Evolutionary conservation across 306 rosid species (phyloP).

Genomic region (Mimosa pudica): DNA sequence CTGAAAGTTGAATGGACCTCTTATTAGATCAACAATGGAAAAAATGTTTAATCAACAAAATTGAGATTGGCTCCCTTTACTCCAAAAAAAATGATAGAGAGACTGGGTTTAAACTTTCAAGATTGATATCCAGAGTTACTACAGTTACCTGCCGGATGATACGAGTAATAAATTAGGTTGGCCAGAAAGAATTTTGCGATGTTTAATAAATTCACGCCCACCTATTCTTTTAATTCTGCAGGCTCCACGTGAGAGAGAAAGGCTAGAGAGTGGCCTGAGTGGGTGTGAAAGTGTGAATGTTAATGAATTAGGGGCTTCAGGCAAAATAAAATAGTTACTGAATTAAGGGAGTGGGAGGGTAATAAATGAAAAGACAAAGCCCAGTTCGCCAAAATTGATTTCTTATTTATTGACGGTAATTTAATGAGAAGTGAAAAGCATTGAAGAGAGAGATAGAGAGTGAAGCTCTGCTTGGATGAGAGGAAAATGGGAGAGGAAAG

Average conservation of each 20-base stretch:
- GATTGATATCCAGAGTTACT: neutral
- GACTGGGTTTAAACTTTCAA: neutral
- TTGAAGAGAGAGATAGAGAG: neutral
- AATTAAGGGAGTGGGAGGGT: neutral
- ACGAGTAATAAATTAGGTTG: neutral
- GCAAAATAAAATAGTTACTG: too few species aligned
- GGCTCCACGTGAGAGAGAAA: neutral
- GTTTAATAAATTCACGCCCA: conserved; percentile 32
- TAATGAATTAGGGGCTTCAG: neutral
- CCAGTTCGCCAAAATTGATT: neutral
- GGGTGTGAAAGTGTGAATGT: neutral
- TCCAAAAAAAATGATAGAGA: neutral
- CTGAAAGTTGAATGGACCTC: too few species aligned
- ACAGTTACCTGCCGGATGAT: neutral
- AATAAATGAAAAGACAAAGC: conserved; percentile 12
- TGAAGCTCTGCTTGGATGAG: too few species aligned
- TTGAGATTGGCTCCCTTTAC: neutral
- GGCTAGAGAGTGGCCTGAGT: neutral
- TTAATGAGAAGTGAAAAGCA: conserved; percentile 7
- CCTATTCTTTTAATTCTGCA: neutral
- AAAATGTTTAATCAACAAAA: neutral
- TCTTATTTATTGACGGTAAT: neutral
- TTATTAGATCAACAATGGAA: neutral
- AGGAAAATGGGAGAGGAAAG: too few species aligned
- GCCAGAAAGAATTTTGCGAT: neutral